Conservation (phyloP, 1,284 basidiomycete species). For the Crocinoboletus sp. region DNA sequence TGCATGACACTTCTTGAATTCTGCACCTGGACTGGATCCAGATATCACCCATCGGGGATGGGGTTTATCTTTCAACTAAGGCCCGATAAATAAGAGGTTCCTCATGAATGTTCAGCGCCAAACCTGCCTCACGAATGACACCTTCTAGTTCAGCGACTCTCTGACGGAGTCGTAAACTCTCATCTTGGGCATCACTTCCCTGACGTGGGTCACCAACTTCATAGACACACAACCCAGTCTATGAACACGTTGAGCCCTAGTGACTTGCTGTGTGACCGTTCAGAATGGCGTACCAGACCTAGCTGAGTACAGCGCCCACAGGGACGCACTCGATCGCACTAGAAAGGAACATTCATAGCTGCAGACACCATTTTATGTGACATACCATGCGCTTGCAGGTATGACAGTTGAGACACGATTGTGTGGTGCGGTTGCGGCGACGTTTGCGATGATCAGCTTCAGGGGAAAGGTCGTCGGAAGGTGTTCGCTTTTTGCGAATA, state of each 20-base stretch:
- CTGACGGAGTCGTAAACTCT: conserved; percentile 61
- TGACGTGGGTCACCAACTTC: conserved; percentile 76
- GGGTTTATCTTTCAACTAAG: conserved; percentile 64
- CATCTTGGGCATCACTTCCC: conserved; percentile 50
- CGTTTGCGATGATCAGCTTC: conserved; percentile 49
- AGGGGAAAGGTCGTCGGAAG: conserved; percentile 19
- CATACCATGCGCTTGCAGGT: conserved; percentile 80
- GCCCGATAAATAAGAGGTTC: conserved; percentile 6
- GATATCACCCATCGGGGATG: conserved; percentile 59
- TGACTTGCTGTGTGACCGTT: background rate
- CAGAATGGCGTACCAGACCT: conserved; percentile 47
- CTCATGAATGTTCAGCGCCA: background rate
- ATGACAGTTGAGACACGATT: conserved; percentile 65
- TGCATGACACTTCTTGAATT: conserved; percentile 26
- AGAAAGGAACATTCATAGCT: background rate
- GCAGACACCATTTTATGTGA: conserved; percentile 6
- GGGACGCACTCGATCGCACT: conserved; percentile 71
- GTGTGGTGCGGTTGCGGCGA: conserved; percentile 61
- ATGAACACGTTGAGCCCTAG: conserved; percentile 7
- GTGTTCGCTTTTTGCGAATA: conserved; percentile 27
- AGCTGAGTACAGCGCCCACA: conserved; percentile 72
- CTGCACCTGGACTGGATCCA: conserved; percentile 22
- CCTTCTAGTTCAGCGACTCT: conserved; percentile 81
- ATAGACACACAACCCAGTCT: conserved; percentile 82
- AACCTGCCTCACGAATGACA: conserved; percentile 68